Conservation (phyloP, 2,329 filamentous ascomycete genomes). For the Chrysoporthe cubensis region DNA sequence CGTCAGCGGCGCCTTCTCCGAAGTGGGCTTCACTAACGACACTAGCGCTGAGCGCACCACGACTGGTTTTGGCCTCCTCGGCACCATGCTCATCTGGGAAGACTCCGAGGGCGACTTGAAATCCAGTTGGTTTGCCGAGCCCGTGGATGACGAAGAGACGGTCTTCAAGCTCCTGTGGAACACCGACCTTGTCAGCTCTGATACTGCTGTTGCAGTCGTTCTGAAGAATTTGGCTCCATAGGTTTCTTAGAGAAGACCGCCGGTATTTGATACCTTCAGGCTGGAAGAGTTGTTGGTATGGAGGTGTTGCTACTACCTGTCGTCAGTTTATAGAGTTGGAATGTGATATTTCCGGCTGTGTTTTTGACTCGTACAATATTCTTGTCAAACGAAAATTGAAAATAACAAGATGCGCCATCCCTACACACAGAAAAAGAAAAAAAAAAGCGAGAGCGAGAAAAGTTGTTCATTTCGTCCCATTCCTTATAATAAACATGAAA, state of each 20-base stretch:
- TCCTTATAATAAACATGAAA: no score
- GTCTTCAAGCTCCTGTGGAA: constrained; percentile 8
- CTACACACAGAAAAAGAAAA: no score
- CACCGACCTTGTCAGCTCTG: not conserved
- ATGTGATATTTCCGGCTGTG: not conserved
- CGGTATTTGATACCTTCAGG: not conserved
- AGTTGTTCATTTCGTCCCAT: no score
- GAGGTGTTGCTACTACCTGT: not conserved
- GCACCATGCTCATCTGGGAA: constrained; percentile 4
- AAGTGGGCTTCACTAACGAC: not conserved
- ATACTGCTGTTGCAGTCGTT: not conserved
- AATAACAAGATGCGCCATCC: not conserved
- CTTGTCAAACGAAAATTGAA: not conserved
- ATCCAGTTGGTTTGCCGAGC: constrained; percentile 6
- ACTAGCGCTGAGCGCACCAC: not conserved
- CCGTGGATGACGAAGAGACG: not conserved
- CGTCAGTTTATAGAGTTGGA: not conserved
- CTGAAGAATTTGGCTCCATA: not conserved
- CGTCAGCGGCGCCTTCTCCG: not conserved
- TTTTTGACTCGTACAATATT: not conserved
- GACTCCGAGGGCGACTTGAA: not conserved
- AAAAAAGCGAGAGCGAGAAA: no score
- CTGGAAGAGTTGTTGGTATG: not conserved
- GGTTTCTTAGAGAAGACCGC: not conserved
- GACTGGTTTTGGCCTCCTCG: not conserved